A percentile compares a stretch with the other conserved stretches of the same genome.
Conservation (phyloP, 2,329 filamentous ascomycete species). For the Neopestalotiopsis sp. region DNA sequence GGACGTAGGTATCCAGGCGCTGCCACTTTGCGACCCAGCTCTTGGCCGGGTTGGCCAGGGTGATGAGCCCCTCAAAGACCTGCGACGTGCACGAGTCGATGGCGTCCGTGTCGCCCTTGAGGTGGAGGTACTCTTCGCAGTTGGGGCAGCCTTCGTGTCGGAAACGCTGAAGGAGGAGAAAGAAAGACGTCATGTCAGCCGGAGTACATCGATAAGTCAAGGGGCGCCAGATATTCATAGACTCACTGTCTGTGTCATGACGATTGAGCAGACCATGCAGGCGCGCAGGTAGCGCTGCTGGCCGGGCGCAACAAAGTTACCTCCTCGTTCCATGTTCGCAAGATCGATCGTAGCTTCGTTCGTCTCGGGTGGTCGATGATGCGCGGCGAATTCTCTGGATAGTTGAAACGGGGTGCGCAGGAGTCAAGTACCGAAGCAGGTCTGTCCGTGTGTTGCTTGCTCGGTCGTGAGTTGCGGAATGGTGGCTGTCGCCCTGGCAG, state of each 20-base stretch:
- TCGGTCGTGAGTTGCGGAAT: neutral
- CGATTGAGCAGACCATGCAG: slow-evolving; percentile 98
- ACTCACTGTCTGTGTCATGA: slow-evolving; percentile 75
- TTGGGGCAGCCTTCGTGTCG: slow-evolving; percentile 89
- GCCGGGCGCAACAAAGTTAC: slow-evolving; percentile 72
- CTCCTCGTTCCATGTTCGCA: slow-evolving; percentile 14
- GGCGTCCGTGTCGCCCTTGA: slow-evolving; percentile 77
- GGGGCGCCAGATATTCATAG: slow-evolving; percentile 14
- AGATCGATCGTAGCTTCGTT: neutral
- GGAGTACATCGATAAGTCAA: slow-evolving; percentile 3
- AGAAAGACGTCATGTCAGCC: no score
- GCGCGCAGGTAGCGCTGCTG: slow-evolving; percentile 89
- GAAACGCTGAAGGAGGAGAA: slow-evolving; percentile 69
- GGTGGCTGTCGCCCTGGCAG: neutral
- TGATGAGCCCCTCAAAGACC: slow-evolving; percentile 92
- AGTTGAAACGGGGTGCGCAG: neutral
- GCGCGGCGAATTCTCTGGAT: neutral
- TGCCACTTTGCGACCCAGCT: slow-evolving; percentile 99
- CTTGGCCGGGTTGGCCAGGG: slow-evolving; percentile 77
- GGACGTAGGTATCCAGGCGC: slow-evolving; percentile 84
- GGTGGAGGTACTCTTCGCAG: slow-evolving; percentile 90
- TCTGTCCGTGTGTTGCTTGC: neutral
- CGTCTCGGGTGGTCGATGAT: neutral
- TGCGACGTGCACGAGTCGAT: slow-evolving; percentile 94
- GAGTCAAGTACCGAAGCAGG: neutral